Evolutionary conservation across 2,329 filamentous ascomycete species (phyloP).

Genomic region (Fusarium humuli): DNA sequence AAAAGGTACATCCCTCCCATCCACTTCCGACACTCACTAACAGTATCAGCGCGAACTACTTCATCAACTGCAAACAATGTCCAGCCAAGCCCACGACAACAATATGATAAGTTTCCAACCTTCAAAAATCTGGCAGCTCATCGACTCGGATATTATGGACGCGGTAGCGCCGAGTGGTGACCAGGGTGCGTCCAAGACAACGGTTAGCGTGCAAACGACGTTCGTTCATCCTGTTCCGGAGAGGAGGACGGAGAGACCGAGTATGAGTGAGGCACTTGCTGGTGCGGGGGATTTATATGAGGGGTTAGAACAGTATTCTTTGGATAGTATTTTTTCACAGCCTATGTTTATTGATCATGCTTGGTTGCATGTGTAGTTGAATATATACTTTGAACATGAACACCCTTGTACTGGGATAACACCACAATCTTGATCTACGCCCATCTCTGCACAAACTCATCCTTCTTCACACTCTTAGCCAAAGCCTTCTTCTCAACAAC

Average conservation of each 20-base stretch:
- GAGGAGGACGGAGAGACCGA: background rate
- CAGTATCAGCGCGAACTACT: slow-evolving; percentile 13
- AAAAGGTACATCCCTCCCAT: slow-evolving; percentile 11
- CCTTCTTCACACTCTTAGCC: slow-evolving; percentile 59
- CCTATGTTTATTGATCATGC: slow-evolving; percentile 38
- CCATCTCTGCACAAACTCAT: slow-evolving; percentile 59
- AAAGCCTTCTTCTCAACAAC: slow-evolving; percentile 54
- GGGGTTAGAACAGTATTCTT: slow-evolving; percentile 29
- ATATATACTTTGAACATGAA: background rate
- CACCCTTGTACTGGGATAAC: too few species aligned
- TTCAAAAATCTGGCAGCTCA: slow-evolving; percentile 35
- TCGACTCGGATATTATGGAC: slow-evolving; percentile 33
- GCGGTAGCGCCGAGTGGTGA: slow-evolving; percentile 23
- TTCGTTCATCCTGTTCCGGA: slow-evolving; percentile 32
- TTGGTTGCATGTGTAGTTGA: slow-evolving; percentile 28
- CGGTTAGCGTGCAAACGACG: slow-evolving; percentile 32
- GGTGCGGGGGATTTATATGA: slow-evolving; percentile 18
- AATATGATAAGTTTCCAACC: slow-evolving; percentile 39
- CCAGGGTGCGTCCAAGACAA: slow-evolving; percentile 22
- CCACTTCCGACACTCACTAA: background rate
- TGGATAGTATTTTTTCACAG: slow-evolving; percentile 38
- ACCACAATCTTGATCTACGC: too few species aligned
- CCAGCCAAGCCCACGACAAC: slow-evolving; percentile 31
- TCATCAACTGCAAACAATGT: slow-evolving; percentile 32
- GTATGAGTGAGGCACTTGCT: background rate